Evolutionary conservation across 2,329 filamentous ascomycete species (phyloP), one percentile per base, ranked within the genome.

Genomic region (Colletotrichum phormii): DNA sequence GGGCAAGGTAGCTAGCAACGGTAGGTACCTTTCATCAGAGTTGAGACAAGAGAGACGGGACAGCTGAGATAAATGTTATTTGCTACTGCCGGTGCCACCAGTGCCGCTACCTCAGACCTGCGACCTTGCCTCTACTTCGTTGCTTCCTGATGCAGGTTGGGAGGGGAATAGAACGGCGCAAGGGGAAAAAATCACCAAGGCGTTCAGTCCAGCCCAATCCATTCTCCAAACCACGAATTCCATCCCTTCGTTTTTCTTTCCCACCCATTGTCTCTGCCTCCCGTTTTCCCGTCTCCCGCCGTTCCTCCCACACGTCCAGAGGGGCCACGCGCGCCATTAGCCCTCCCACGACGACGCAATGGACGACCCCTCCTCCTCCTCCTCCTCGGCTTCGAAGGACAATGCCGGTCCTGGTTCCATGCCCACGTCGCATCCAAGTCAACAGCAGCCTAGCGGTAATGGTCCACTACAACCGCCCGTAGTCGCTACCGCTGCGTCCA

Each of bases 401-500:
- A 71, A 72, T 67, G 68, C 67, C 71, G 68, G 69, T 59, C 57
- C 68, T 73, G 61, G 60, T 37, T 65, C 71, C 67, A 61, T 73
- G 70, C 58, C 70, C 55, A 72, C 57, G 71, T 73, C 71, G 62
- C 70, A 74, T 73, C 42, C 42, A 49, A 22, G 18, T 49, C 73
- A 71, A 61, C 65, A 73, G 46, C 72, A 61, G 60, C 57, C 72
- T 68, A 74, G 72, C 53, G 69, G 64, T 53, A 65, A 53, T 49
- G 64, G 57, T 71, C 74, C 67, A 73, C 71, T 57, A 67, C 71
- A 73, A 73, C 69, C 74, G 59, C 74, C 74, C 60, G 70, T 75
- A 57, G 73, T 75, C 72, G 74, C 74, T 67, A 75, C 74, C 29
- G 73, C 72, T 63, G 72, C 74, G 46, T 75, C 74, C 26, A 75